Conservation (phyloP, 768 basidiomycete species). For the Exidia glandulosa region DNA sequence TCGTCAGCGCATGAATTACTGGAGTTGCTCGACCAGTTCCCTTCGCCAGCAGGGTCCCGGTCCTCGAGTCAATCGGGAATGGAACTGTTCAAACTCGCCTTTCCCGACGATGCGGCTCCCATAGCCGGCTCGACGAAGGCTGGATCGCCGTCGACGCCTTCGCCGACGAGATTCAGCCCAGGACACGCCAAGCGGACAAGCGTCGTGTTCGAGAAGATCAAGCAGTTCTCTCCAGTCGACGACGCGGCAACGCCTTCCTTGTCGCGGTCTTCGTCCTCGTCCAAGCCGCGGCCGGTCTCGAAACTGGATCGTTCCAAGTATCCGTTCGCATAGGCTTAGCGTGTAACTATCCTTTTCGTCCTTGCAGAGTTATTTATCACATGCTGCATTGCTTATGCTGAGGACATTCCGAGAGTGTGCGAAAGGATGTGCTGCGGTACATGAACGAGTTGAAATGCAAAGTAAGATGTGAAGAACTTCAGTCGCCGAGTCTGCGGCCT, state of each 20-base stretch:
- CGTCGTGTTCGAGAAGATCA: background rate
- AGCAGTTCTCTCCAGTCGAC: background rate
- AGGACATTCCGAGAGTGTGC: background rate
- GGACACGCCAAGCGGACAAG: background rate
- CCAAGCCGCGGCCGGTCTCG: constrained; percentile 11
- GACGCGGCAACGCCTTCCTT: background rate
- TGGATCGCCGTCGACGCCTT: background rate
- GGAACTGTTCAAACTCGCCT: background rate
- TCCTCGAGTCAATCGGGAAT: background rate
- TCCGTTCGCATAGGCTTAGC: constrained; percentile 17
- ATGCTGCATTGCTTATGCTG: background rate
- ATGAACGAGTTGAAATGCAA: background rate
- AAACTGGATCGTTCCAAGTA: constrained; percentile 20
- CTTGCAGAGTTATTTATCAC: background rate
- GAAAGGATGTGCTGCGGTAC: background rate
- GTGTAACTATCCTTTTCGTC: background rate
- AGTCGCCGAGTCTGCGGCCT: constrained; percentile 1
- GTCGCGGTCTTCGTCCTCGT: constrained; percentile 7
- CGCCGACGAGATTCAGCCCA: background rate
- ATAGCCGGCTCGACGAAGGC: background rate
- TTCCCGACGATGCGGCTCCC: background rate
- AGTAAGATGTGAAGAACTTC: background rate
- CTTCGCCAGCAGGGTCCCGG: background rate
- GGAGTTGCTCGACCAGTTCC: background rate
- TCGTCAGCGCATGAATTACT: background rate